These are phyloP conservation scores for Camellia lanceoleosa DNA, from an alignment of 148 eudicot genomes.

Conservation along the genomic window DNA sequence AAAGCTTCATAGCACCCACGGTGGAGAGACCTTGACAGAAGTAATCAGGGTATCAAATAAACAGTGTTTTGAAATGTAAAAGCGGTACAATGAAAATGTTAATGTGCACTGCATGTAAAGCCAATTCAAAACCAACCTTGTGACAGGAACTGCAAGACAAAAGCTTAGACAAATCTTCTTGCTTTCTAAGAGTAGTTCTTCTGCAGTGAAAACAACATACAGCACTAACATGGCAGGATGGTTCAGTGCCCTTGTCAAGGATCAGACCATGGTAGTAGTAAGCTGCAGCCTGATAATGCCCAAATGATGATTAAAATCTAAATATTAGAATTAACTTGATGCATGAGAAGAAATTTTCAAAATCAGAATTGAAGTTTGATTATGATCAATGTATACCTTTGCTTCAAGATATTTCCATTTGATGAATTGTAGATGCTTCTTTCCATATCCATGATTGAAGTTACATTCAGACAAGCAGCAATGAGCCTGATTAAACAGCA, in stretches of 20 bases:
- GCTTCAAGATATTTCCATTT: conserved; percentile 92
- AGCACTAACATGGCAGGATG: conserved; percentile 61
- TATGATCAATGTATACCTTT: conserved; percentile 44
- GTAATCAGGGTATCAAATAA: conserved; percentile 3
- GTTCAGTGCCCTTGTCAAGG: conserved; percentile 73
- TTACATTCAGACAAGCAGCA: conserved; percentile 48
- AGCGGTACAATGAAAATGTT: neutral
- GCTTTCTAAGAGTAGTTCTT: conserved; percentile 70
- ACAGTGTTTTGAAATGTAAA: neutral
- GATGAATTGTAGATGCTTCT: conserved; percentile 70
- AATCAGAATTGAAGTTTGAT: conserved; percentile 1
- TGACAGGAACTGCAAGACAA: conserved; percentile 75
- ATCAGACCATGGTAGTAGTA: conserved; percentile 86
- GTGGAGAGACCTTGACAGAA: conserved; percentile 61
- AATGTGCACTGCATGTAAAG: neutral
- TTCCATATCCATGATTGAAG: conserved; percentile 28
- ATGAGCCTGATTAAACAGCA: conserved; percentile 52
- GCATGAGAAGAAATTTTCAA: neutral
- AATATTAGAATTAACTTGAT: neutral
- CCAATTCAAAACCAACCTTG: conserved; percentile 44
- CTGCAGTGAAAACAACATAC: conserved; percentile 74
- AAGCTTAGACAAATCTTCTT: conserved; percentile 78
- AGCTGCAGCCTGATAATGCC: conserved; percentile 68
- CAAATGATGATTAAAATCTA: neutral
- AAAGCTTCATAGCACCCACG: conserved; percentile 78